phyloP scores from a whole-genome alignment of 2,329 filamentous ascomycete genomes.

The Nemania abortiva region DNA sequence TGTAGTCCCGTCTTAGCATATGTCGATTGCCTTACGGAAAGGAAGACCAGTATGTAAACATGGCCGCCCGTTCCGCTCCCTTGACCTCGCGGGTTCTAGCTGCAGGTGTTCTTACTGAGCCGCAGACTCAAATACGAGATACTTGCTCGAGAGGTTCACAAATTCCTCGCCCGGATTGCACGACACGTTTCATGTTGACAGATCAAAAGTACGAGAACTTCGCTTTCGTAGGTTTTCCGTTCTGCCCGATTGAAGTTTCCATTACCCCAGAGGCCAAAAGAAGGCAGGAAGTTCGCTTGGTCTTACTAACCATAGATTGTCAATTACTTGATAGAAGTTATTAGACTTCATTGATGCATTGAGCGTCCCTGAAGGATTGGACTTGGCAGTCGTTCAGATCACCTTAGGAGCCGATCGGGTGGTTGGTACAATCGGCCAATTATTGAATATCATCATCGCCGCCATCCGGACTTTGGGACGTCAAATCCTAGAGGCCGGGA shows the following conservation, averaged over 20 bases:
- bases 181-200: background rate
- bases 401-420: too few species aligned
- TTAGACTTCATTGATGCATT: background rate
- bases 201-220: background rate
- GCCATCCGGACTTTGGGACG: background rate
- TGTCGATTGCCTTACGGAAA: background rate
- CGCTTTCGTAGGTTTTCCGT: conserved; percentile 7
- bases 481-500: background rate
- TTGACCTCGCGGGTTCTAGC: conserved; percentile 3
- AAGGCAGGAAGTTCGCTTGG: background rate
- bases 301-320: background rate
- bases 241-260: conserved; percentile 34
- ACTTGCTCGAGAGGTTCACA: background rate
- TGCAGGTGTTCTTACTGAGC: conserved; percentile 28
- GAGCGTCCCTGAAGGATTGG: background rate
- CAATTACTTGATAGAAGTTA: background rate
- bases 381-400: too few species aligned
- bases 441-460: background rate
- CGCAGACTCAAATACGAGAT: conserved; percentile 13
- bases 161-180: background rate
- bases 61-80: background rate
- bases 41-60: background rate
- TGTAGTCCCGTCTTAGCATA: background rate
- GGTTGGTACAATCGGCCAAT: background rate
- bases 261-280: background rate